Percentiles rank a stretch among this genome's conserved stretches.
Evolutionary conservation across 306 rosid genomes (phyloP).

Genomic region (Vicia sativa): DNA sequence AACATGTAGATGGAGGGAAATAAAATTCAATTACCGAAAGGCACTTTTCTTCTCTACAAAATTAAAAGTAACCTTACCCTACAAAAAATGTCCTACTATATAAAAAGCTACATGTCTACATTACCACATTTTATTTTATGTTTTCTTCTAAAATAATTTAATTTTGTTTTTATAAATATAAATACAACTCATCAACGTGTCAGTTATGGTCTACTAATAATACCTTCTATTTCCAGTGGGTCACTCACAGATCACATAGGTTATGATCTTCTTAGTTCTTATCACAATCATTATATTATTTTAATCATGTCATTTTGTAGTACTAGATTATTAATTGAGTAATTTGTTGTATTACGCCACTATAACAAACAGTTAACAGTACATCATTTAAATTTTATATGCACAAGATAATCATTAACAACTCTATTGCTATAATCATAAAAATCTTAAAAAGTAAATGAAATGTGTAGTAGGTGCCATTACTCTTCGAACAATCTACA

Average conservation of each 20-base stretch:
- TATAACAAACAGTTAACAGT: background rate
- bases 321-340: background rate
- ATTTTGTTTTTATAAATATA: background rate
- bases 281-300: conserved; percentile 16
- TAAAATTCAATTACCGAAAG: background rate
- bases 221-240: conserved; percentile 45
- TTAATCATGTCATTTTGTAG: background rate
- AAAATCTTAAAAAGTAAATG: background rate
- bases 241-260: conserved; percentile 26
- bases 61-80: conserved; percentile 6
- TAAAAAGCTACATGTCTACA: background rate
- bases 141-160: background rate
- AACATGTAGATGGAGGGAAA: conserved; percentile 18
- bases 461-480: conserved; percentile 22
- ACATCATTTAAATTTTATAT: background rate
- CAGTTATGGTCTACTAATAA: conserved; percentile 26
- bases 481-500: conserved; percentile 39
- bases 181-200: conserved; percentile 36
- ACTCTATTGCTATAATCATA: background rate
- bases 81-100: background rate
- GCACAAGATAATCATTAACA: background rate
- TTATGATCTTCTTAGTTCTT: conserved; percentile 25
- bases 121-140: background rate
- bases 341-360: background rate
- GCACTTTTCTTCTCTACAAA: background rate